Evolutionary conservation across 2,329 filamentous ascomycete species (phyloP).

Genomic region (Fusarium illudens): DNA sequence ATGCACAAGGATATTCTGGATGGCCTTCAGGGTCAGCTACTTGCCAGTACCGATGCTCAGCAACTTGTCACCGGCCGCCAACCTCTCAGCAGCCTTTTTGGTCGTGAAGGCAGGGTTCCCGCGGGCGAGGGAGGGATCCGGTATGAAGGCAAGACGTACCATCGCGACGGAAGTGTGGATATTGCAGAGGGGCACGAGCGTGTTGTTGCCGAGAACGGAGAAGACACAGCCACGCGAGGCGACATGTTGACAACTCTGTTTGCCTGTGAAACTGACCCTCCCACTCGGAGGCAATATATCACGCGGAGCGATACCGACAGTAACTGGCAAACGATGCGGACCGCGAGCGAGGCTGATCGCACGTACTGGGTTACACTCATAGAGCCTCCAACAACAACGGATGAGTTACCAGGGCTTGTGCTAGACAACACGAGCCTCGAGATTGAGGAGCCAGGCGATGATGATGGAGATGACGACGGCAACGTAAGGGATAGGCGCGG

Average conservation of each 20-base stretch:
- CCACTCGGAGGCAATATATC: constrained; percentile 43
- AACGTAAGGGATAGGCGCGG: constrained; percentile 15
- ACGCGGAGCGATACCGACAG: constrained; percentile 46
- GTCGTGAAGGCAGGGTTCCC: constrained; percentile 75
- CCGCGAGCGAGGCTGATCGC: constrained; percentile 45
- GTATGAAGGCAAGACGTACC: constrained; percentile 73
- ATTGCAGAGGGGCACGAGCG: constrained; percentile 66
- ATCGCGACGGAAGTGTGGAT: constrained; percentile 69
- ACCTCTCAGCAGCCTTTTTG: constrained; percentile 78
- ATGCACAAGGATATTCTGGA: constrained; percentile 86
- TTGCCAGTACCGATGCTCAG: constrained; percentile 77
- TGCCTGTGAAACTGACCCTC: constrained; percentile 47
- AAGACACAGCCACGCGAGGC: constrained; percentile 68
- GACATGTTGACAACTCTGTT: constrained; percentile 67
- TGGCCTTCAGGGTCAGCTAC: constrained; percentile 78
- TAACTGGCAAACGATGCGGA: constrained; percentile 48
- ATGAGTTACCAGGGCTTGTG: constrained; percentile 54
- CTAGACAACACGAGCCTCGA: constrained; percentile 44
- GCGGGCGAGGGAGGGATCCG: constrained; percentile 63
- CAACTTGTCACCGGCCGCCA: constrained; percentile 79
- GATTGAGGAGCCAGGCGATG: constrained; percentile 42
- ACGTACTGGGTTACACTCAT: constrained; percentile 56
- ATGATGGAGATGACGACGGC: constrained; percentile 39
- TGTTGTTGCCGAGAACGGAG: constrained; percentile 66
- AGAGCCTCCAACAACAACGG: constrained; percentile 55